Percentiles rank a stretch among this genome's conserved stretches.
phyloP scores from a whole-genome alignment of 495 filamentous ascomycete species.

The Aspergillus cavernicola region DNA sequence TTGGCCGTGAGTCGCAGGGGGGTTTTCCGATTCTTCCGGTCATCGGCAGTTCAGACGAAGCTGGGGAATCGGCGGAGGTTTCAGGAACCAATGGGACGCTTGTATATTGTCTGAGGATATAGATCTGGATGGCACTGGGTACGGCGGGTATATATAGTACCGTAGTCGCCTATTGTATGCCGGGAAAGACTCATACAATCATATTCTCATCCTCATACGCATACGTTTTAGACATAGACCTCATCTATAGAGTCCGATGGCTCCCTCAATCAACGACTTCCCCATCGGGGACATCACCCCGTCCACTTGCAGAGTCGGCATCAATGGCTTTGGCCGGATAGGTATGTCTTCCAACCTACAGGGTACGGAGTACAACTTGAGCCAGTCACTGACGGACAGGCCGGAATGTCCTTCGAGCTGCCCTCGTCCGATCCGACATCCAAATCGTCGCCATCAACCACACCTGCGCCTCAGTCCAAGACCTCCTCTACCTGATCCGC shows the following conservation, averaged over 20 bases:
- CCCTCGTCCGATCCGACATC: conserved; percentile 28
- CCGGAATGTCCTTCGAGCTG: conserved; percentile 35
- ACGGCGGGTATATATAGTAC: neutral
- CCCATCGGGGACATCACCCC: neutral
- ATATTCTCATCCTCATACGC: neutral
- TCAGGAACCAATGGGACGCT: neutral
- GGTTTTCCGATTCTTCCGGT: neutral
- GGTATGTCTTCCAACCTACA: neutral
- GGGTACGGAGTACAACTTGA: neutral
- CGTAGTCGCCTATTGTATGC: neutral
- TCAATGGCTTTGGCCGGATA: conserved; percentile 6
- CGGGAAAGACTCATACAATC: neutral
- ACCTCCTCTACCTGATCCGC: conserved; percentile 37
- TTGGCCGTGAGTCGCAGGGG: neutral
- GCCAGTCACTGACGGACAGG: conserved; percentile 17
- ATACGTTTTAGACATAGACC: neutral
- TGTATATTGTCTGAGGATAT: neutral
- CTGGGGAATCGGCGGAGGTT: neutral
- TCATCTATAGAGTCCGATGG: neutral
- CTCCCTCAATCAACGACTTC: conserved; percentile 4
- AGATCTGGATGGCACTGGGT: neutral
- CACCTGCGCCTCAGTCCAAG: conserved; percentile 30
- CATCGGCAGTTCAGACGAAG: neutral
- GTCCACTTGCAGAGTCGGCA: neutral
- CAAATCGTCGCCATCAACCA: conserved; percentile 36